Evolutionary conservation across 192 early-diverging fungal genomes (phyloP), one percentile per base, ranked within the genome.

Genomic region (Funneliformis mosseae): DNA sequence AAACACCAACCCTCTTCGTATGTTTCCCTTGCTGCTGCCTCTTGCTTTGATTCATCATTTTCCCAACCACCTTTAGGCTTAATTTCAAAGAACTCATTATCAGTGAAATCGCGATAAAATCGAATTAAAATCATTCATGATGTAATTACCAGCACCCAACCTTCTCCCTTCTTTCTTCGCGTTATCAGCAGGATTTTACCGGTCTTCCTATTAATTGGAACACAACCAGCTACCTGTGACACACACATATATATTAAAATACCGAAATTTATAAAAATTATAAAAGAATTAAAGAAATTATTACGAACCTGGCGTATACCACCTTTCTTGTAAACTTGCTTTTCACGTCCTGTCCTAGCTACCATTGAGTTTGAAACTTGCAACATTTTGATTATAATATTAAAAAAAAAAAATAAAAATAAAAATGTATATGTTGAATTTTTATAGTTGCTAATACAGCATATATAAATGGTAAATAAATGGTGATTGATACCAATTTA

Each of bases 31-130:
- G 78, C 74, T 55, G 91, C 91, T 28, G 89, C 89, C 61, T 88
- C 83, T 79, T 85, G 82, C 46, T 87, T 81, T 18, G 89, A 87
- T 79, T 92, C 91, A 62, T 90, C 87, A 70, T 86, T 85, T 74
- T 92, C 91, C 91, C 91, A 92, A 25, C 91, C 91, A 38, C 91
- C 91, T 76, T 92, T 90, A 16, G 91, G 90, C 87, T 87, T 72
- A 43, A 61, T 45, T 39, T 48, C 23, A 43, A 10, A 46, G 18
- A n/a, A 41, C 38, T 11, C 23, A 39, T 18, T 59, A 77, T 18
- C 55, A 41, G 41, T 70, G 33, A 81, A 12, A 68, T 10, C 14
- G n/a, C 67, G 11, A 79, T 66, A 23, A 38, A 69, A 61, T 43
- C 9, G 21, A 21, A 71, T 6, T 21, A 23, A 41, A 61, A 41